A percentile compares a stretch with the other conserved stretches of the same genome.
These are phyloP conservation scores for Talaromyces marneffei DNA, from an alignment of 2,329 filamentous ascomycete genomes.

Conservation along the genomic window DNA sequence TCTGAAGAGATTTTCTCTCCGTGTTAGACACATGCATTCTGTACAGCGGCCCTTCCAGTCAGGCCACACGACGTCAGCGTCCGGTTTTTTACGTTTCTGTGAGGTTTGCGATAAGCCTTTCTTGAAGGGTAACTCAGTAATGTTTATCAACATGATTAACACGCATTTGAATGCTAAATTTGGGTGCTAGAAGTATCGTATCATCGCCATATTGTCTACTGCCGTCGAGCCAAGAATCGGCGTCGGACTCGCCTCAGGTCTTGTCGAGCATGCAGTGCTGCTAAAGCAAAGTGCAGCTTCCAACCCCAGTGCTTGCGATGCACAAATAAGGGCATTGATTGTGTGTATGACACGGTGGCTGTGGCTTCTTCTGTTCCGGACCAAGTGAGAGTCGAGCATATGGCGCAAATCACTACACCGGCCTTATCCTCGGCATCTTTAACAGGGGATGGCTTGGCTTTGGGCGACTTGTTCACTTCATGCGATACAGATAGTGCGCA, in stretches of 20 bases:
- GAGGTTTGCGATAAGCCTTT: slow-evolving; percentile 4
- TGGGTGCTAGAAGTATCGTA: not conserved
- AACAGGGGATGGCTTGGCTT: not conserved
- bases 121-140: not conserved
- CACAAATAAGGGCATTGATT: not conserved
- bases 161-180: not conserved
- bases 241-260: not conserved
- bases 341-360: not conserved
- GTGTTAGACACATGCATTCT: not conserved
- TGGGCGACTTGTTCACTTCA: not conserved
- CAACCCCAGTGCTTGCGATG: slow-evolving; percentile 3
- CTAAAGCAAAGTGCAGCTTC: slow-evolving; percentile 4
- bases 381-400: not conserved
- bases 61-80: not conserved
- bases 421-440: not conserved
- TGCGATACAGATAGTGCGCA: not conserved
- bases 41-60: not conserved
- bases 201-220: not conserved
- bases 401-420: not conserved
- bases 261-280: slow-evolving; percentile 1
- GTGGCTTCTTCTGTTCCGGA: not conserved
- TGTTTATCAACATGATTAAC: not conserved
- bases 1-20: not conserved
- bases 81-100: not conserved
- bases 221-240: not conserved